Base-by-base conservation (phyloP, 345 rosid species). In the Ailanthus altissimus region DNA sequence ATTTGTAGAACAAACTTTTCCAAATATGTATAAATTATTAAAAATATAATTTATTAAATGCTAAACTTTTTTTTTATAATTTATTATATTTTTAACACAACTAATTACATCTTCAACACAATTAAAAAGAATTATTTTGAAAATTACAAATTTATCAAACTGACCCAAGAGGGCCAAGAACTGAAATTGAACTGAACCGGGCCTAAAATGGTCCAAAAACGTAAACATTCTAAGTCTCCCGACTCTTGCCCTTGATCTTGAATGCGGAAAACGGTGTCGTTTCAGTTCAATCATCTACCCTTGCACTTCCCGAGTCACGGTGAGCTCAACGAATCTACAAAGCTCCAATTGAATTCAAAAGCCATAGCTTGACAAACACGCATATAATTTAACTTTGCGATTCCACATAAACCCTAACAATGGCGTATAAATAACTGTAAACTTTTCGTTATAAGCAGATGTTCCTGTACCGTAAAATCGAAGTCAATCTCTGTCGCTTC, bases 261-360 rank as follows among this genome's bases (percentile, higher is more conserved):
- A 28, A 7, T 28, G 1, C 2, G 2, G 2, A 51, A 9, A 8
- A 32, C 65, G 50, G 40, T 15, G 59, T 42, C 65, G 75, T 23
- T 53, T 53, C 5, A 1, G 5, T 42, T 14, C 53, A 21, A 21
- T 23, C 36, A 0, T 16, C 43, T 23, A 23, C 75, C 13, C 25
- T 59, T 26, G 5, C 28, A 0, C 68, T 45, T 46, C 68, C 68
- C 21, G 20, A 18, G 7, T 62, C 28, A 46, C 7, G 25, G 54
- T 42, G 26, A 43, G 67, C 67, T 45, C 56, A 73, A 73, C 38
- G 67, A 73, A 73, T 26, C 76, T 14, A 32, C 45, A 5, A n/a
- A 13, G 38, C 23, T 9, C 6, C 46, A 6, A 26, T 47, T 47
- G 0, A 32, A 61, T 61, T 68, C 58, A 32, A 7, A 2, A 26